Percentiles rank a stretch among this genome's conserved stretches.
Conservation (phyloP, 1,284 basidiomycete species). For the Hymenochaete sp. region DNA sequence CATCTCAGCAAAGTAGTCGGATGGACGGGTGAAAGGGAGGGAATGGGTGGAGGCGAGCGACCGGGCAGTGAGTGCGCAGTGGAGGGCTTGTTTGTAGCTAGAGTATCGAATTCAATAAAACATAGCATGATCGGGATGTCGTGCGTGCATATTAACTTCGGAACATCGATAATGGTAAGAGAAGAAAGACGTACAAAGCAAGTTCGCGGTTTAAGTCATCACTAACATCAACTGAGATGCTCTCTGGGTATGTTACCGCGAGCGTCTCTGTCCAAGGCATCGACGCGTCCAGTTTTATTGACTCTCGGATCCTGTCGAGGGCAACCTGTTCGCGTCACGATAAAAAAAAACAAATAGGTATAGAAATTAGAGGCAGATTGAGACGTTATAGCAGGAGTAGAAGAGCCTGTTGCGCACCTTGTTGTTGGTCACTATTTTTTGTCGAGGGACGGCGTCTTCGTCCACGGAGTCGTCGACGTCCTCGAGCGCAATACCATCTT, state of each 20-base stretch:
- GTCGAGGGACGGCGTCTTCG: conserved; percentile 67
- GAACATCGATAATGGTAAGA: background rate
- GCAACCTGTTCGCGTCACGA: conserved; percentile 46
- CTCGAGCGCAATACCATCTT: conserved; percentile 55
- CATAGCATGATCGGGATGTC: background rate
- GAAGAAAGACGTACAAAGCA: conserved; percentile 65
- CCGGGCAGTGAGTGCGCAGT: conserved; percentile 70
- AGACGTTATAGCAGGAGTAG: conserved; percentile 8
- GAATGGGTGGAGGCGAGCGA: conserved; percentile 65
- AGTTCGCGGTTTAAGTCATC: conserved; percentile 92
- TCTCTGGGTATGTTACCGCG: conserved; percentile 62
- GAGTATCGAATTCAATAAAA: background rate
- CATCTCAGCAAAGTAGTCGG: conserved; percentile 99
- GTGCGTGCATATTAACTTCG: background rate
- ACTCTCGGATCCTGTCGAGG: conserved; percentile 71
- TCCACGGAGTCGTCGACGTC: conserved; percentile 68
- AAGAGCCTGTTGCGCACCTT: conserved; percentile 40
- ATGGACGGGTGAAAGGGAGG: conserved; percentile 86
- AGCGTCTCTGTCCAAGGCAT: conserved; percentile 85
- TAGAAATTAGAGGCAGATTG: background rate
- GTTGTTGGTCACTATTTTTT: conserved; percentile 81
- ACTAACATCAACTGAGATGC: conserved; percentile 70
- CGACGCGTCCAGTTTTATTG: conserved; percentile 67
- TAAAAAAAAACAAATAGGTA: conserved; percentile 1
- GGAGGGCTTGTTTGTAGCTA: conserved; percentile 94